A percentile compares a stretch with the other conserved stretches of the same genome.
These are phyloP conservation scores for Solanum etuberosum DNA, from an alignment of 257 asterid genomes.

Conservation along the genomic window DNA sequence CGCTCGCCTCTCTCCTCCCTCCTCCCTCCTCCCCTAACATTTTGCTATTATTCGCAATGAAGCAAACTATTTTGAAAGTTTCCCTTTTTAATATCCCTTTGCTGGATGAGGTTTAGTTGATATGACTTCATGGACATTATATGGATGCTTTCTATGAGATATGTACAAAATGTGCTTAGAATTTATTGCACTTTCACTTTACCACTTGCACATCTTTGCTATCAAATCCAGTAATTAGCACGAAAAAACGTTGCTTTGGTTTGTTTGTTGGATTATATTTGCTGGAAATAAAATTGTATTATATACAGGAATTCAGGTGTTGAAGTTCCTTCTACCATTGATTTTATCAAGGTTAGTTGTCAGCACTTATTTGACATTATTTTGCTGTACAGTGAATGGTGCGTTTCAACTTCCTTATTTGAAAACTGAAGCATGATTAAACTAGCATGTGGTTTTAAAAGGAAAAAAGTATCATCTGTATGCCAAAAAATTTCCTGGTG, in stretches of 20 bases:
- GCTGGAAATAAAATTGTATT: constrained; percentile 1
- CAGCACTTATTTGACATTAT: background rate
- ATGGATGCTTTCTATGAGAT: background rate
- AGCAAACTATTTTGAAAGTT: no score
- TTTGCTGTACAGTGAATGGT: background rate
- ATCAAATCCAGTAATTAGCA: background rate
- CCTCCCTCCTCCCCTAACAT: no score
- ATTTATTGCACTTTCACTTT: background rate
- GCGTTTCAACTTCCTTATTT: background rate
- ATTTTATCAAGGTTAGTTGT: constrained; percentile 51
- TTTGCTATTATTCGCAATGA: no score
- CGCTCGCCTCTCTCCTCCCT: no score
- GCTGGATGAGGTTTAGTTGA: background rate
- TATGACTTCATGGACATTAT: background rate
- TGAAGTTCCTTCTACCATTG: constrained; percentile 37
- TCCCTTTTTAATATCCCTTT: background rate
- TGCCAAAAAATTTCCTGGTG: background rate
- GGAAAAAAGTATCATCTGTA: background rate
- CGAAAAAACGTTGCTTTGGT: background rate
- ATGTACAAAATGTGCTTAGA: background rate
- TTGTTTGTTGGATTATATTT: background rate
- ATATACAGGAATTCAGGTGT: constrained; percentile 54
- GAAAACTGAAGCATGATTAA: background rate
- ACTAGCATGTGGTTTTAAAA: background rate
- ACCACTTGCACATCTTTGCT: background rate